Evolutionary conservation across 208 protist genomes (phyloP).

Genomic region (Histomonas meleagridis): DNA sequence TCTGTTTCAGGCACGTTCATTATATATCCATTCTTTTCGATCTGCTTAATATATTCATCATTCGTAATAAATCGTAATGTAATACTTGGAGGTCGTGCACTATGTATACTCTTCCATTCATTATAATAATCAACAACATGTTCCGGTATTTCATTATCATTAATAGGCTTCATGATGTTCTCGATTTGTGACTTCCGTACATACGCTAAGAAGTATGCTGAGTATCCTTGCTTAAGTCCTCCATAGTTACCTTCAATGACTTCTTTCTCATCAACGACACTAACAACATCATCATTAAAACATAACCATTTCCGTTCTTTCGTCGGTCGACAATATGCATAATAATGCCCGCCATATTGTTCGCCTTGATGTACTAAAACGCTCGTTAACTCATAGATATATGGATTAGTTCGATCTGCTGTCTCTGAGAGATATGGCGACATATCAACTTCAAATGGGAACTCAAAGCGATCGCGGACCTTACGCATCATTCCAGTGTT

Average conservation of each 20-base stretch:
- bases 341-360: not conserved
- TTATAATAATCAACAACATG: not conserved
- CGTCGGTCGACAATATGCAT: not conserved
- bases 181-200: not conserved
- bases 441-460: not conserved
- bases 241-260: not conserved
- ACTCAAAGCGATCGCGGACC: not conserved
- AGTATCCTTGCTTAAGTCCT: not conserved
- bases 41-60: no score
- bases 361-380: not conserved
- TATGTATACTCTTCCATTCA: not conserved
- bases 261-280: not conserved
- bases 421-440: not conserved
- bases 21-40: not conserved
- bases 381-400: not conserved
- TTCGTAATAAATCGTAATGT: not conserved
- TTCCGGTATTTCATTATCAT: not conserved
- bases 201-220: not conserved
- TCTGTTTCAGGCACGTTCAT: no score
- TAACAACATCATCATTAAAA: slow-evolving; percentile 1
- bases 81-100: not conserved
- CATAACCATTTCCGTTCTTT: not conserved
- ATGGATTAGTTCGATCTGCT: not conserved
- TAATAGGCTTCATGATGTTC: not conserved
- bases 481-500: not conserved